Base-by-base conservation (phyloP, 2,329 filamentous ascomycete genomes). In the Fusarium anthophilum region DNA sequence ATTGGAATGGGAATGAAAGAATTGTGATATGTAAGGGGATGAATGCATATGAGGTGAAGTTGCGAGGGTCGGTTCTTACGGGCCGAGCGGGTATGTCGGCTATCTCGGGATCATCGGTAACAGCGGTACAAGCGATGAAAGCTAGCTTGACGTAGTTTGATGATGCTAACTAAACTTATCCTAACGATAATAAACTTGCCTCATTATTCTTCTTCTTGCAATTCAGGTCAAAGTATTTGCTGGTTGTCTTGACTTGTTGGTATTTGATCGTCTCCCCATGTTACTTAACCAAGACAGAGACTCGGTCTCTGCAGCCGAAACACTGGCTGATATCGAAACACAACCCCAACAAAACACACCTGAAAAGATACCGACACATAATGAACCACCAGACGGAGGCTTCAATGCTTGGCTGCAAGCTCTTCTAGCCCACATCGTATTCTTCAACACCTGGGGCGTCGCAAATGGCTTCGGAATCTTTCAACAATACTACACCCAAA, bases 391-490 rank as follows among this genome's bases (percentile, higher is more conserved):
- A 10, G 76, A 77, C 11, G 72, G 75, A 11, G 75, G 76, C 10
- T 37, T 57, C 20, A 75, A 75, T 13, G 76, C 75, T 10, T 83
- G 81, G 82, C 70, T 76, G 2, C 82, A 83, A 54, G 81, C 79
- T 0, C 50, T 78, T 1, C 76, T 82, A 67, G 78, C 77, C 24
- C 84, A 83, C 69, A 79, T 84, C 8, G 80, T 83, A 37, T 82
- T 85, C 67, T 84, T 85, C 74, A 82, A 83, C 39, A 84, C 84
- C 9, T 85, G 84, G 84, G 85, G 85, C n/a, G 83, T 86, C 47
- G 80, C 85, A 35, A 86, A 86, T 66, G 83, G 81, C 20, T 85
- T 84, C 64, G 85, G 85, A 7, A 81, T 83, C 13, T 87, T 86
- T 61, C 85, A 87, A 63, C 80, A 83, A 22, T 86, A 86, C 69